A percentile compares a stretch with the other conserved stretches of the same genome.
Evolutionary conservation across 257 asterid genomes (phyloP).

Genomic region (Capsicum rhomboideum): DNA sequence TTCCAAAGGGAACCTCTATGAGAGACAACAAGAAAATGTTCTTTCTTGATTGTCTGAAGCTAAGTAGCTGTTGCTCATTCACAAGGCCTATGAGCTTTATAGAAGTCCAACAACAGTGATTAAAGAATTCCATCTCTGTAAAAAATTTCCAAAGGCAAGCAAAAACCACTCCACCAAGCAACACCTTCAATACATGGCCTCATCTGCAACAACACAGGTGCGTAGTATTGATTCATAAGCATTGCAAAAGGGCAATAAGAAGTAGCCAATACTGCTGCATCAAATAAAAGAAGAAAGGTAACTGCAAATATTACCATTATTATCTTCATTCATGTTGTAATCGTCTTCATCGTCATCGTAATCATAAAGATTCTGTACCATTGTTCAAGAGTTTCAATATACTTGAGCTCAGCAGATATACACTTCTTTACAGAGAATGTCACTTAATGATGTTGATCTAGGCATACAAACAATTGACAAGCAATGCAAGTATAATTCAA

Average conservation of each 20-base stretch:
- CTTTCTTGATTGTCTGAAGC: background rate
- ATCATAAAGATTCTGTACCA: conserved; percentile 31
- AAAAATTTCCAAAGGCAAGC: background rate
- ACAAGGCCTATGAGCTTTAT: background rate
- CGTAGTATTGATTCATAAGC: too few relatives aligned
- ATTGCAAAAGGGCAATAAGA: background rate
- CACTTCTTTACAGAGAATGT: background rate
- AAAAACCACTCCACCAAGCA: background rate
- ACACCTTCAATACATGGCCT: background rate
- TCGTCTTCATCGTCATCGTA: conserved; percentile 81
- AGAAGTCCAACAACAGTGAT: background rate
- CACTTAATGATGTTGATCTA: background rate
- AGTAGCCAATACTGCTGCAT: background rate
- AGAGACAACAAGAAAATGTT: background rate
- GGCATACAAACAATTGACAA: background rate
- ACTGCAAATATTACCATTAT: conserved; percentile 27
- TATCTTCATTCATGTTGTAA: conserved; percentile 46
- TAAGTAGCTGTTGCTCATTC: background rate
- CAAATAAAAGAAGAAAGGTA: background rate
- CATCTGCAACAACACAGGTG: background rate
- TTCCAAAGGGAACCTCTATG: background rate
- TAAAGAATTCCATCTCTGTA: background rate
- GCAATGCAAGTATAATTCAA: background rate
- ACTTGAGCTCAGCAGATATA: background rate
- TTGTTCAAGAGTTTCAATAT: background rate